Evolutionary conservation across 257 asterid species (phyloP), one percentile per base, ranked within the genome.

Genomic region (Apocynum venetum): DNA sequence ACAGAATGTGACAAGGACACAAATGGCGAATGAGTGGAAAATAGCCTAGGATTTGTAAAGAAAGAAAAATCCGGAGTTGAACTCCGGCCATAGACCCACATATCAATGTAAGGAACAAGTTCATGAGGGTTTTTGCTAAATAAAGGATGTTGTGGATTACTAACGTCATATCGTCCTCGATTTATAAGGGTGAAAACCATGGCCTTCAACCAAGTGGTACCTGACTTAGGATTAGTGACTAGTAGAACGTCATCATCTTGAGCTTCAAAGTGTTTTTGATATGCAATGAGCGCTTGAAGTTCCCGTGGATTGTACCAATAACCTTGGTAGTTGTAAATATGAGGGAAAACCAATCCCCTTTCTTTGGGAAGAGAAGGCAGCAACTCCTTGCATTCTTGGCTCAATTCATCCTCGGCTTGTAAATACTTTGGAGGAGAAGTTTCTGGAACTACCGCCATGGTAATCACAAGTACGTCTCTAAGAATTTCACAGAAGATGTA

Each of bases 181-280:
- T 81, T 78, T 17, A 75, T 3, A 40, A 78, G 3, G 65, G 76
- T 14, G 59, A 59, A 75, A 1, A 64, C 17, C 11, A 78, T 19
- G 14, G 86, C 82, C 51, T 83, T 83, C 2, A 83, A 17, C 86
- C 80, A 79, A 0, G 83, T 80, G 8, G 86, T 80, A 36, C 84
- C 56, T 10, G 56, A 52, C 10, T 52, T 52, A 15, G 56, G 56
- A 13, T 0, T 1, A 13, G 56, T 10, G 13, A 73, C 71, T 0
- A 83, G 79, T 19, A 83, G 47, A 49, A 83, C 15, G 60, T 83
- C 86, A 31, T 41, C 43, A 14, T 79, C 65, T 48, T 73, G 71
- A 25, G 86, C 77, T 13, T 83, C n/a, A 35, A 76, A 79, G 31
- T 72, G 38, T 14, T 51, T 52, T 59, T 80, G 86, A 31, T 48